phyloP scores from a whole-genome alignment of 1,139 yeast species.

The Pichia sorboxylosa region DNA sequence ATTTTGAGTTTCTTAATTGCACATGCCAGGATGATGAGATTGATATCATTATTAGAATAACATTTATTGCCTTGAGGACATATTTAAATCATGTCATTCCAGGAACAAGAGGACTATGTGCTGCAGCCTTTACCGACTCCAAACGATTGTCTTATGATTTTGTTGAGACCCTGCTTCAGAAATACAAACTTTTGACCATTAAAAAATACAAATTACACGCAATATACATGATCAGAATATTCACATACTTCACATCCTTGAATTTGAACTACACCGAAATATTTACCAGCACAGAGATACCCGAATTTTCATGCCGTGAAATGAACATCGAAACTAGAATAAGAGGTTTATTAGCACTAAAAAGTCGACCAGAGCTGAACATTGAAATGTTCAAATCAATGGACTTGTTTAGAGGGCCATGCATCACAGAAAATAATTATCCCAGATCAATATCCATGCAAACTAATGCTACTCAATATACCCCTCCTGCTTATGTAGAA shows the following conservation, averaged over 20 bases:
- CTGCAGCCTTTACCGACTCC: conserved; percentile 12
- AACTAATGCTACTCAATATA: no score
- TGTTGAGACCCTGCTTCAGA: conserved; percentile 1
- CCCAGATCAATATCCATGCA: conserved; percentile 4
- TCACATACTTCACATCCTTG: conserved; percentile 6
- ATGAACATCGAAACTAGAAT: conserved; percentile 4
- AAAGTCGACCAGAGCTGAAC: conserved; percentile 2
- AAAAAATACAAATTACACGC: conserved; percentile 3
- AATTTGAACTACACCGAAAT: background rate
- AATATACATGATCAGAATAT: conserved; percentile 9
- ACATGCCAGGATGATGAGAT: conserved; percentile 1
- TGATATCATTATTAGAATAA: conserved; percentile 3
- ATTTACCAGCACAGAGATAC: conserved; percentile 1
- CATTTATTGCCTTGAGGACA: conserved; percentile 7
- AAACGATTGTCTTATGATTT: background rate
- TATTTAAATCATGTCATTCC: conserved; percentile 7
- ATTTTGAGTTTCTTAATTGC: conserved; percentile 1
- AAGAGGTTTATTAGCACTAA: conserved; percentile 2
- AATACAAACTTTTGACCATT: conserved; percentile 1
- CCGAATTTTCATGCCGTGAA: conserved; percentile 4
- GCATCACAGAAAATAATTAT: conserved; percentile 3
- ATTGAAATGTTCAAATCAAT: conserved; percentile 4
- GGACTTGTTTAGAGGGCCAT: conserved; percentile 1
- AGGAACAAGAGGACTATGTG: conserved; percentile 6
- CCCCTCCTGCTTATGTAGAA: background rate